Base-by-base conservation (phyloP, 2,329 filamentous ascomycete species). In the Colletotrichum limetticola region DNA sequence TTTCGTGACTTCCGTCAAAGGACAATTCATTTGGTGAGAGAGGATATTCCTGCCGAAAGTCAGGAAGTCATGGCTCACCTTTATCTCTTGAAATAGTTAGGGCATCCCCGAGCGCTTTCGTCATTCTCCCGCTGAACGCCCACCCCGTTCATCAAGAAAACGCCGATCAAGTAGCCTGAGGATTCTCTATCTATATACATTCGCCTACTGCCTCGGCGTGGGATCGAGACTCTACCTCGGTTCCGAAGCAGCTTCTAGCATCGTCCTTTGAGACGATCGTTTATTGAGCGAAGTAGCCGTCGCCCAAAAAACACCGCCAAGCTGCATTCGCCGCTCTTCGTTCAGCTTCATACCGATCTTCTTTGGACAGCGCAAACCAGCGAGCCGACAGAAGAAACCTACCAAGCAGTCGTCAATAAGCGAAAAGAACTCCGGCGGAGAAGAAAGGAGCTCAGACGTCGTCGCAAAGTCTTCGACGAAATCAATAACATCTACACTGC, bases 241-340 rank as follows among this genome's bases (percentile, higher is more conserved):
- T 61, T 42, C 52, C 35, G n/a, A 62, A 52, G 37, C 62, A 66
- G 53, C 16, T 5, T 22, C 62, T n/a, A 24, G 58, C 53, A 52
- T 69, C 73, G 70, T 71, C 52, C 65, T 57, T 61, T 62, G 58
- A 60, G 53, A 46, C 71, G 66, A 59, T 53, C 26, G 35, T 22
- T 57, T 55, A 28, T 26, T 55, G 35, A 6, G 57, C 69, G 30
- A 64, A 59, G 46, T 57, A 30, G 16, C 53, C 19, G 19, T 57
- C 22, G 65, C 68, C 58, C 42, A 30, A 66, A 70, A 32, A 64
- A 68, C 68, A 83, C 83, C 89, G 90, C 81, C 88, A 92, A 91
- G 81, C 87, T 91, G 91, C 91, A 93, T 91, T 93, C 91, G 76
- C 91, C 90, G 84, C 88, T 93, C 78, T 92, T 93, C 82, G 85